Evolutionary conservation across 345 rosid genomes (phyloP).

Genomic region (Turritis glabra): DNA sequence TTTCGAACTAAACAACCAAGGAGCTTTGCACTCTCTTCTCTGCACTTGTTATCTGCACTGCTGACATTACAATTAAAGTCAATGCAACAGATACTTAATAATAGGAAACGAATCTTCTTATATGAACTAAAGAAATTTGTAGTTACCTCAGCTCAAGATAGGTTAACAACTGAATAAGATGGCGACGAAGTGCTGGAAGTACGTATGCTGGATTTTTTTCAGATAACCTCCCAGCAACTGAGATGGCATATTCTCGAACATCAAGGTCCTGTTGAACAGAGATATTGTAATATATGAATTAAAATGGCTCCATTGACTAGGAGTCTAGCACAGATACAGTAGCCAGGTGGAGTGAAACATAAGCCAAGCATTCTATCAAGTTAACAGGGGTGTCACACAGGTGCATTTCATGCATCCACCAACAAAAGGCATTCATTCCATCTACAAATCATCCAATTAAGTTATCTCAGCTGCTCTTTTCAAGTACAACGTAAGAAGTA

Average conservation of each 20-base stretch:
- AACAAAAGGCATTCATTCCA: slow-evolving; percentile 14
- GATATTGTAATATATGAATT: slow-evolving; percentile 18
- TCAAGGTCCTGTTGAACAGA: slow-evolving; percentile 73
- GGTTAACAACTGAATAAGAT: slow-evolving; percentile 94
- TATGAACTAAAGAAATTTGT: slow-evolving; percentile 7
- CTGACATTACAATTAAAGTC: slow-evolving; percentile 51
- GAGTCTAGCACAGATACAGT: not conserved
- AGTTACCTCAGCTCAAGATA: slow-evolving; percentile 90
- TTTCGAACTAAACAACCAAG: slow-evolving; percentile 96
- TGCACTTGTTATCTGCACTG: slow-evolving; percentile 98
- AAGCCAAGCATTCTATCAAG: slow-evolving; percentile 22
- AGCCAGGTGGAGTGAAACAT: slow-evolving; percentile 12
- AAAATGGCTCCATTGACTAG: slow-evolving; percentile 15
- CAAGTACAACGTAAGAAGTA: slow-evolving; percentile 14
- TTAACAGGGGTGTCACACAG: slow-evolving; percentile 2
- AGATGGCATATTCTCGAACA: slow-evolving; percentile 93
- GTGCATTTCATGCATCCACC: slow-evolving; percentile 21
- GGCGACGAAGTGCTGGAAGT: slow-evolving; percentile 99
- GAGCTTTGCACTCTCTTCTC: slow-evolving; percentile 97
- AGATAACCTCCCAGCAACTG: slow-evolving; percentile 92
- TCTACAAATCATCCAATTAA: slow-evolving; percentile 5
- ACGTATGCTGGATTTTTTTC: slow-evolving; percentile 99
- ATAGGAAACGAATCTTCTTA: slow-evolving; percentile 11
- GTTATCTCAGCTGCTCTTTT: slow-evolving; percentile 17
- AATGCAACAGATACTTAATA: slow-evolving; percentile 35